Percentiles rank a stretch among this genome's conserved stretches.
Conservation (phyloP, 208 protist genomes). For the Crithidia mellificae region DNA sequence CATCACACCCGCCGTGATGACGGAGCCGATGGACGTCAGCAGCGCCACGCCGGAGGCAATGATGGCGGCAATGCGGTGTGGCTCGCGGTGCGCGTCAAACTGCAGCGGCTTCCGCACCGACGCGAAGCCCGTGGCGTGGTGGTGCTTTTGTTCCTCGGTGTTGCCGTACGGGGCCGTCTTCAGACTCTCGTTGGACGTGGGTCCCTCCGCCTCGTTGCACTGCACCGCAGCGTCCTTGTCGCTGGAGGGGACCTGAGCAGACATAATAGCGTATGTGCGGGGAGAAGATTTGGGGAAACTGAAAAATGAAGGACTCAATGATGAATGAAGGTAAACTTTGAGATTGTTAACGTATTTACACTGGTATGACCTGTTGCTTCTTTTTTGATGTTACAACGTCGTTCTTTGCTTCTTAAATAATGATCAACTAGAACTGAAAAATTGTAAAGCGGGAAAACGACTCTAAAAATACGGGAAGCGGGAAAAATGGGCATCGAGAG, state of each 20-base stretch:
- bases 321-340: neutral
- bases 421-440: no score
- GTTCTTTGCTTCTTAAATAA: no score
- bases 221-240: neutral
- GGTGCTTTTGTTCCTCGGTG: neutral
- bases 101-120: neutral
- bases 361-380: no score
- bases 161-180: neutral
- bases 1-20: conserved; percentile 6
- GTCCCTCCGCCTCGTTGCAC: neutral
- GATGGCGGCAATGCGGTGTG: neutral
- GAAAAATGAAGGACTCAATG: neutral
- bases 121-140: neutral
- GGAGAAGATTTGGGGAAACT: neutral
- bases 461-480: no score
- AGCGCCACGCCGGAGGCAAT: neutral
- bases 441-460: no score
- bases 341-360: no score
- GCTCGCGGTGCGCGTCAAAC: neutral
- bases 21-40: conserved; percentile 1
- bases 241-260: neutral
- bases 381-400: no score
- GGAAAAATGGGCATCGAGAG: no score
- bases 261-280: no score
- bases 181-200: neutral